These are phyloP conservation scores for Pulveroboletus ravenelii DNA, from an alignment of 768 basidiomycete genomes.

Conservation along the genomic window DNA sequence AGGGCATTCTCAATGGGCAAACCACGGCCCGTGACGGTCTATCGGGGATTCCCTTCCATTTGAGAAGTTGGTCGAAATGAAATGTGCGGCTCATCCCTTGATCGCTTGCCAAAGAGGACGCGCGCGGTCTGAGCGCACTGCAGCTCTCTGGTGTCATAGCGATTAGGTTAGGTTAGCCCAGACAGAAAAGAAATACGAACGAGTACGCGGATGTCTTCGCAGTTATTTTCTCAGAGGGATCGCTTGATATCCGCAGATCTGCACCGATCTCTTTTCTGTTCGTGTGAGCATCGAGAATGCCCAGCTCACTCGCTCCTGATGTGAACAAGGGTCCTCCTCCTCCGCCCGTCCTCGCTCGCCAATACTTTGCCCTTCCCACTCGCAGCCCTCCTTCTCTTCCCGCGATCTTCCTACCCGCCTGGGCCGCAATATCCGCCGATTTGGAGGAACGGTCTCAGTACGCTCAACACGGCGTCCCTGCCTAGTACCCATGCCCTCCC, in stretches of 20 bases:
- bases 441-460: slow-evolving; percentile 7
- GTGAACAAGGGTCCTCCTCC: not conserved
- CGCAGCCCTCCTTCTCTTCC: not conserved
- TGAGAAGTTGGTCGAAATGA: slow-evolving; percentile 29
- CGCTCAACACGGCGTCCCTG: slow-evolving; percentile 7
- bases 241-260: slow-evolving; percentile 9
- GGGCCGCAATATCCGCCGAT: slow-evolving; percentile 14
- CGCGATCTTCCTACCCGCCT: slow-evolving; percentile 5
- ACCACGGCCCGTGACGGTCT: slow-evolving; percentile 11
- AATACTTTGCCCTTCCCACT: slow-evolving; percentile 3
- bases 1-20: slow-evolving; percentile 20
- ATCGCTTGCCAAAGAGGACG: slow-evolving; percentile 21
- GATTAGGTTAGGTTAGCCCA: slow-evolving; percentile 6
- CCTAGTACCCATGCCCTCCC: not conserved
- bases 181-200: no score
- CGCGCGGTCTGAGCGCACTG: slow-evolving; percentile 28
- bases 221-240: no score
- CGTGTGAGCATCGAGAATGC: no score
- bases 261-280: not conserved
- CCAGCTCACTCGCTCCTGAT: not conserved
- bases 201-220: no score
- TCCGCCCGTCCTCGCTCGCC: not conserved
- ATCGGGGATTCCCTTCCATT: slow-evolving; percentile 29
- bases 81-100: slow-evolving; percentile 31
- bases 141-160: not conserved